phyloP scores from a whole-genome alignment of 23 red algal genomes.

The Gracilariopsis chorda region DNA sequence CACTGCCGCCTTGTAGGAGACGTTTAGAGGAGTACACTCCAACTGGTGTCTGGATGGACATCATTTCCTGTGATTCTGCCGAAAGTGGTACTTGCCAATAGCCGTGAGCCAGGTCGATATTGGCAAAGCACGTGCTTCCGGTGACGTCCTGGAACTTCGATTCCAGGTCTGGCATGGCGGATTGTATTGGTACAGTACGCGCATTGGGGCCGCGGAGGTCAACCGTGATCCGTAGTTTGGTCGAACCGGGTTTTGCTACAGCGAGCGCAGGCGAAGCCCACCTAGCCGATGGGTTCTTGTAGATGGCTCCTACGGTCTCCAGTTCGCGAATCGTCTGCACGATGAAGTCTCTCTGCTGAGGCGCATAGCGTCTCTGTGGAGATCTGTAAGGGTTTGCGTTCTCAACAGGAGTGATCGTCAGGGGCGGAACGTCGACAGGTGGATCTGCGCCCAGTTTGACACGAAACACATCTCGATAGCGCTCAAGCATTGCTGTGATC shows the following conservation, averaged over 20 bases:
- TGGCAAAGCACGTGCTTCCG: background rate
- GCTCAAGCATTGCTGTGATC: background rate
- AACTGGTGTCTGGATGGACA: slow-evolving; percentile 13
- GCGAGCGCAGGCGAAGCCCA: slow-evolving; percentile 31
- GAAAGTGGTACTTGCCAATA: slow-evolving; percentile 32
- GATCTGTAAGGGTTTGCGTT: background rate
- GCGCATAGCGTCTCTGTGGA: background rate
- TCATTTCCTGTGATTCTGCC: background rate
- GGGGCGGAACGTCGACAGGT: background rate
- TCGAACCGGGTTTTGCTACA: slow-evolving; percentile 22
- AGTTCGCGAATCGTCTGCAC: background rate
- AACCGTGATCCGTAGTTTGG: slow-evolving; percentile 21
- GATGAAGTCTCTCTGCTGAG: slow-evolving; percentile 1
- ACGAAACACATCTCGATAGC: background rate
- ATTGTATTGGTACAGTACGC: background rate
- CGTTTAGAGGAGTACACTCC: background rate
- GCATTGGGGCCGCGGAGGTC: slow-evolving; percentile 14
- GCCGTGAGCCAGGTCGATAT: slow-evolving; percentile 1
- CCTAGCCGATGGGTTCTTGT: background rate
- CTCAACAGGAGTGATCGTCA: background rate
- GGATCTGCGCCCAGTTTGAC: slow-evolving; percentile 4
- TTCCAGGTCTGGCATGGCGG: slow-evolving; percentile 20
- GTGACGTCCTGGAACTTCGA: background rate
- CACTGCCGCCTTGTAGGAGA: slow-evolving; percentile 3
- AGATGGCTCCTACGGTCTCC: background rate